phyloP scores from a whole-genome alignment of 2,329 filamentous ascomycete genomes.

The Monosporascus cannonballus region DNA sequence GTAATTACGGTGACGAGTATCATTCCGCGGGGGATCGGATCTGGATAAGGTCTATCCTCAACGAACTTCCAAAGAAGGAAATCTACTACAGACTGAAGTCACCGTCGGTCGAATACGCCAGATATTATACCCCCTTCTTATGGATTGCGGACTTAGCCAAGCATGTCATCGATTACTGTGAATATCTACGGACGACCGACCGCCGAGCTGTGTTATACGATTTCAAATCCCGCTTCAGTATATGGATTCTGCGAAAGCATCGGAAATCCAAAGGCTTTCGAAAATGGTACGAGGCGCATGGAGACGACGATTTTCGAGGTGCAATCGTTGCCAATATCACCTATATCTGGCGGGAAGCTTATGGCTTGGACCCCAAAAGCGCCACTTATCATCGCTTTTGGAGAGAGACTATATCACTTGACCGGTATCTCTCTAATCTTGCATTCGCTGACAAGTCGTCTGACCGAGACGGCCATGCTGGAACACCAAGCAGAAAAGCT shows the following conservation, averaged over 20 bases:
- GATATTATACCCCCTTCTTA: slow-evolving; percentile 57
- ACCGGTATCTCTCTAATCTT: slow-evolving; percentile 25
- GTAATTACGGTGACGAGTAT: slow-evolving; percentile 50
- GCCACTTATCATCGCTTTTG: slow-evolving; percentile 42
- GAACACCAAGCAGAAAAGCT: not conserved
- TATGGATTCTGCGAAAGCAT: slow-evolving; percentile 49
- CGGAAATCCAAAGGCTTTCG: slow-evolving; percentile 33
- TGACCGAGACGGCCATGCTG: not conserved
- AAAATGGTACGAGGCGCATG: slow-evolving; percentile 47
- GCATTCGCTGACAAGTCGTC: slow-evolving; percentile 11
- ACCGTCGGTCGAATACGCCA: slow-evolving; percentile 54
- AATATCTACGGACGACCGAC: slow-evolving; percentile 22
- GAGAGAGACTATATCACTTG: slow-evolving; percentile 40
- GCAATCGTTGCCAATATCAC: slow-evolving; percentile 52
- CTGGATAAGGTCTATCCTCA: slow-evolving; percentile 55
- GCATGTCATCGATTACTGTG: slow-evolving; percentile 63
- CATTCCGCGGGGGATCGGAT: slow-evolving; percentile 46
- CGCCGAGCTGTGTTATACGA: slow-evolving; percentile 42
- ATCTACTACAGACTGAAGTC: slow-evolving; percentile 59
- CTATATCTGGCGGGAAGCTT: slow-evolving; percentile 61
- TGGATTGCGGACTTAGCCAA: slow-evolving; percentile 70
- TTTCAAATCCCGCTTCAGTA: slow-evolving; percentile 52
- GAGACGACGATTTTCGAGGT: slow-evolving; percentile 54
- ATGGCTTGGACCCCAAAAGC: slow-evolving; percentile 31
- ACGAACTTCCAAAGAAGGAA: slow-evolving; percentile 27